These are phyloP conservation scores for Hemileccinum rubropunctum DNA, from an alignment of 768 basidiomycete genomes.

Conservation along the genomic window DNA sequence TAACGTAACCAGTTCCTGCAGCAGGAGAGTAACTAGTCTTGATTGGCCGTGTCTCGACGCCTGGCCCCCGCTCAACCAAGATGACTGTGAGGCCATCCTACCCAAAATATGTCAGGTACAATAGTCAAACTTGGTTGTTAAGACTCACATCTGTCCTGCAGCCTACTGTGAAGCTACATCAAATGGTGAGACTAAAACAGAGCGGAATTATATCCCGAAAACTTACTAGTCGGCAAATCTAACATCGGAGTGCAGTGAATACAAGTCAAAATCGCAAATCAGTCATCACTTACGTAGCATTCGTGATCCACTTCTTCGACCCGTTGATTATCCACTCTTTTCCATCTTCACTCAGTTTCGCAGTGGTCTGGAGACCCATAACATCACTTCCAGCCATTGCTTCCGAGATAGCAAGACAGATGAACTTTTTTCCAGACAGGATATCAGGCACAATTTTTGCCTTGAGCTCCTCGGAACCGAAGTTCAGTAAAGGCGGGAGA, in stretches of 20 bases:
- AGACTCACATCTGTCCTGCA: constrained; percentile 49
- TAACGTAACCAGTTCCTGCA: constrained; percentile 84
- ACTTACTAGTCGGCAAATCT: constrained; percentile 42
- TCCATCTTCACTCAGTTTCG: constrained; percentile 62
- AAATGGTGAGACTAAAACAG: constrained; percentile 9
- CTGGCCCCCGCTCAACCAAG: constrained; percentile 59
- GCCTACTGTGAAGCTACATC: constrained; percentile 56
- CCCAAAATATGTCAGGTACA: constrained; percentile 15
- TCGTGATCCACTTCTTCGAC: constrained; percentile 75
- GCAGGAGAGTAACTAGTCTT: constrained; percentile 83
- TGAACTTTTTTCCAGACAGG: constrained; percentile 63
- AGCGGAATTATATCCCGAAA: background rate
- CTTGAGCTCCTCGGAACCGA: constrained; percentile 52
- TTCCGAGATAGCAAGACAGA: constrained; percentile 73
- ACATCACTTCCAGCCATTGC: constrained; percentile 76
- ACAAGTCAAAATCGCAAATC: background rate
- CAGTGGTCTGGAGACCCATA: constrained; percentile 56
- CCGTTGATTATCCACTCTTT: constrained; percentile 69
- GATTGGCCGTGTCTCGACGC: constrained; percentile 66
- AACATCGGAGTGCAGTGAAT: constrained; percentile 6
- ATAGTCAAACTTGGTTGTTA: constrained; percentile 13
- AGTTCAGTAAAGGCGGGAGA: constrained; percentile 70
- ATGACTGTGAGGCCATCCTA: constrained; percentile 63
- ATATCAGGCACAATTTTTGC: constrained; percentile 48
- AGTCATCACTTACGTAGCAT: constrained; percentile 39